phyloP scores from a whole-genome alignment of 2,329 filamentous ascomycete genomes.

The Cordyceps pruinosa region DNA sequence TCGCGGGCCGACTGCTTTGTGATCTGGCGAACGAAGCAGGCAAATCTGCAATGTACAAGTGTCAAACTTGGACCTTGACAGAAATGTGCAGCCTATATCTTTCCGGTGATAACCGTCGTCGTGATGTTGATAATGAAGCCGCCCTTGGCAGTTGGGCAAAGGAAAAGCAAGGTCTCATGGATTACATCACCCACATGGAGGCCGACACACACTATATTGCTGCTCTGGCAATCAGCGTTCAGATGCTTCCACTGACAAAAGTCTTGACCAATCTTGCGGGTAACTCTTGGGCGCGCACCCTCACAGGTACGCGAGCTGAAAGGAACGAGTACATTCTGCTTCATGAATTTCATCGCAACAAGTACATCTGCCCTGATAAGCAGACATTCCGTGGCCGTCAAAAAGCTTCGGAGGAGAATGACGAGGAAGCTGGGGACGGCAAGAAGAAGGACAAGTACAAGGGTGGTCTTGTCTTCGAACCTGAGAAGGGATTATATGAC shows the following conservation, averaged over 20 bases:
- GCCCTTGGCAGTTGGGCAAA: slow-evolving; percentile 78
- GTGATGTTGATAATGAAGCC: slow-evolving; percentile 81
- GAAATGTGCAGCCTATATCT: slow-evolving; percentile 96
- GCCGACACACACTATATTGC: slow-evolving; percentile 95
- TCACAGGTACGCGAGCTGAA: slow-evolving; percentile 92
- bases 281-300: slow-evolving; percentile 94
- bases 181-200: slow-evolving; percentile 90
- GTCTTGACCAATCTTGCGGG: slow-evolving; percentile 93
- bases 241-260: slow-evolving; percentile 90
- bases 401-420: slow-evolving; percentile 64
- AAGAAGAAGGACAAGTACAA: slow-evolving; percentile 99
- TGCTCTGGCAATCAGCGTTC: slow-evolving; percentile 78
- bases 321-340: slow-evolving; percentile 98
- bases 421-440: slow-evolving; percentile 62
- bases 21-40: slow-evolving; percentile 94
- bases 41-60: slow-evolving; percentile 94
- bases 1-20: slow-evolving; percentile 83
- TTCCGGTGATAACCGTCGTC: slow-evolving; percentile 60
- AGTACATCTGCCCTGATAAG: slow-evolving; percentile 98
- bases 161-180: slow-evolving; percentile 75
- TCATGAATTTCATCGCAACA: slow-evolving; percentile 93
- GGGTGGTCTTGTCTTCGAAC: slow-evolving; percentile 95
- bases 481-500: slow-evolving; percentile 95
- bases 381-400: slow-evolving; percentile 69
- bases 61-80: slow-evolving; percentile 94